A percentile compares a stretch with the other conserved stretches of the same genome.
These are phyloP conservation scores for Podospora comata DNA, from an alignment of 495 filamentous ascomycete species.

Conservation along the genomic window DNA sequence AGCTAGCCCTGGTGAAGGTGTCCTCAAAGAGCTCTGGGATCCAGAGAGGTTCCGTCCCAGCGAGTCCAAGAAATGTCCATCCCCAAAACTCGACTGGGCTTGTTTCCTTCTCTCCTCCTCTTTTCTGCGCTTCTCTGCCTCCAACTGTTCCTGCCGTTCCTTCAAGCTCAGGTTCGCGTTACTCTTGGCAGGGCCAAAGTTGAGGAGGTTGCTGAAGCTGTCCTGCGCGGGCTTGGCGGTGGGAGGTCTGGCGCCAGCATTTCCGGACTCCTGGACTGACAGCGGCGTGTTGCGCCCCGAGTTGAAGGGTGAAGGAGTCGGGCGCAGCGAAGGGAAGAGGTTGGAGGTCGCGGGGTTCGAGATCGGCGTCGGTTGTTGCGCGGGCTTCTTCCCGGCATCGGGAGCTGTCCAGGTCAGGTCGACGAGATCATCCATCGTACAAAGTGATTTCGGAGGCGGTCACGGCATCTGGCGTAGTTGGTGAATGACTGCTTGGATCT, in stretches of 20 bases:
- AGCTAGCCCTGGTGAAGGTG: conserved; percentile 37
- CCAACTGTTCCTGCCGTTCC: conserved; percentile 78
- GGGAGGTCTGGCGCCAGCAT: conserved; percentile 51
- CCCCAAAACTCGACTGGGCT: conserved; percentile 72
- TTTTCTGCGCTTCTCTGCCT: conserved; percentile 71
- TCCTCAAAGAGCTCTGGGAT: conserved; percentile 31
- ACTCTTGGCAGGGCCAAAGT: conserved; percentile 64
- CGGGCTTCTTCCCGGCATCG: conserved; percentile 31
- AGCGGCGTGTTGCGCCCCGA: conserved; percentile 70
- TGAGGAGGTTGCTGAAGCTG: conserved; percentile 87
- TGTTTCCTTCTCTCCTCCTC: conserved; percentile 67
- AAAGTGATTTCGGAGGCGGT: neutral
- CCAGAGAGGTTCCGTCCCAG: conserved; percentile 42
- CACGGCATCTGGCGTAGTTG: conserved; percentile 12
- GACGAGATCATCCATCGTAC: conserved; percentile 54
- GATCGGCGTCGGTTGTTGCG: conserved; percentile 49
- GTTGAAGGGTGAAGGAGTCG: conserved; percentile 55
- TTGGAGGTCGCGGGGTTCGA: conserved; percentile 44
- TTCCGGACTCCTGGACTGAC: conserved; percentile 52
- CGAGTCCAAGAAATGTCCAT: conserved; percentile 69
- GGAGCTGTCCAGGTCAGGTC: conserved; percentile 52
- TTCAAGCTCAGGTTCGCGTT: conserved; percentile 72
- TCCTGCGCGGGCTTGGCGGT: conserved; percentile 64
- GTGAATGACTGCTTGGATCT: neutral
- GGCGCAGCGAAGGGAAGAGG: conserved; percentile 58